Evolutionary conservation across 2,329 filamentous ascomycete genomes (phyloP), one percentile per base, ranked within the genome.

Genomic region (Graphilbum sp.): DNA sequence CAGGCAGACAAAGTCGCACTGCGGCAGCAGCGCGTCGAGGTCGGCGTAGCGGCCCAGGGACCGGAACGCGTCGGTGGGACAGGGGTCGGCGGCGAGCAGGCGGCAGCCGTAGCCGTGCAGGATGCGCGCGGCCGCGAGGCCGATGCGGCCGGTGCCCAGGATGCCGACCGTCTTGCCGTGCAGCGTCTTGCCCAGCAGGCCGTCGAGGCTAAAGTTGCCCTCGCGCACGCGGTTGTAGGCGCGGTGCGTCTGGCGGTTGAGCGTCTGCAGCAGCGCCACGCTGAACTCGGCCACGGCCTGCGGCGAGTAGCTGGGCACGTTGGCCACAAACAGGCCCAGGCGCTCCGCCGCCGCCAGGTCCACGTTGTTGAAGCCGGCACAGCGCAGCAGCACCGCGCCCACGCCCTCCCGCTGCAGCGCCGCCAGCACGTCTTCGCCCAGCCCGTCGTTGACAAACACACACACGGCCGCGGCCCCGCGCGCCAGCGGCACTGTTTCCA

Each of bases 221-320:
- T 80, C 74, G 32, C 75, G 69, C 17, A 78, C 75, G 20, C 76
- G 70, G 52, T 75, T 77, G 55, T 76, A 79, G 3, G 75, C 72
- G 18, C 72, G 69, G 52, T 80, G 76, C 13, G 72, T 79, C 50
- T 75, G 71, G 32, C 76, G 71, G 52, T 79, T 77, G 32, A 80
- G 61, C 1, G 75, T 77, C 58, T 78, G 73, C 38, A 79, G 61
- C 42, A 80, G 60, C 2, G 74, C 72, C n/a, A 80, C 66, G 31
- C 73, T 67, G 49, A 79, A 80, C 60, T 81, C 76, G 45, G 75
- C 75, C 3, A 81, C 76, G 2, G 75, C 72, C 53, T 80, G 72
- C 41, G 76, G 76, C 8, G 73, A 75, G 57, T 81, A 81, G 3
- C 72, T 67, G 1, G 76, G 75, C 25, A 81, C 75, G 42, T 75